These are phyloP conservation scores for Backusella psychrophila DNA, from an alignment of 192 early-diverging fungal genomes.

Conservation along the genomic window DNA sequence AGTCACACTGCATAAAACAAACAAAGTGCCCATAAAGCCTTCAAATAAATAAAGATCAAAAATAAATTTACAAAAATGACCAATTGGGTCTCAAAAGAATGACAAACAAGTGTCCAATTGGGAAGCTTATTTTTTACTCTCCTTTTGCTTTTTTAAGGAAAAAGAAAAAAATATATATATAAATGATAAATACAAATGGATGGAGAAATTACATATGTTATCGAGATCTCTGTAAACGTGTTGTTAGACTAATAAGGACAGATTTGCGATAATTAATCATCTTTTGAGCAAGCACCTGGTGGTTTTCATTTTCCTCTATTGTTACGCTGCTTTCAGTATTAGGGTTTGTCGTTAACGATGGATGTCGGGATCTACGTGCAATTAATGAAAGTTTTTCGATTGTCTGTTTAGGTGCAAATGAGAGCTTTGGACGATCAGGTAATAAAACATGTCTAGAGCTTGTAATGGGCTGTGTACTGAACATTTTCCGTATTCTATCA, in stretches of 20 bases:
- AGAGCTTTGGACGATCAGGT: neutral
- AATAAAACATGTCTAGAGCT: neutral
- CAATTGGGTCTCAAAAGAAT: too few species aligned
- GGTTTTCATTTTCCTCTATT: neutral
- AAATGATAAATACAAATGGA: neutral
- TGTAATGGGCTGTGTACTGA: slow-evolving; percentile 23
- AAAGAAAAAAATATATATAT: neutral
- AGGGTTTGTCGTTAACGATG: neutral
- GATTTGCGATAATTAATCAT: neutral
- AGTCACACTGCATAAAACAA: too few species aligned
- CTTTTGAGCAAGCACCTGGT: neutral
- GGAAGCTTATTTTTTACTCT: neutral
- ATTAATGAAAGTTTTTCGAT: neutral
- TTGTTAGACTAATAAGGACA: neutral
- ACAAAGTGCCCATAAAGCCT: too few species aligned
- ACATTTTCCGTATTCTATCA: slow-evolving; percentile 61
- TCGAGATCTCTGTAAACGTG: neutral
- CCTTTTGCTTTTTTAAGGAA: neutral
- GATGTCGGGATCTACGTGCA: neutral
- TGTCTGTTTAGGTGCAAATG: neutral
- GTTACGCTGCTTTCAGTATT: slow-evolving; percentile 2
- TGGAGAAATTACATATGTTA: neutral
- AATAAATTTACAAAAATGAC: too few species aligned
- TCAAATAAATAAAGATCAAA: too few species aligned
- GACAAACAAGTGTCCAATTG: too few species aligned